Evolutionary conservation across 2,329 filamentous ascomycete genomes (phyloP), one percentile per base, ranked within the genome.

Genomic region (Nemania bipapillata): DNA sequence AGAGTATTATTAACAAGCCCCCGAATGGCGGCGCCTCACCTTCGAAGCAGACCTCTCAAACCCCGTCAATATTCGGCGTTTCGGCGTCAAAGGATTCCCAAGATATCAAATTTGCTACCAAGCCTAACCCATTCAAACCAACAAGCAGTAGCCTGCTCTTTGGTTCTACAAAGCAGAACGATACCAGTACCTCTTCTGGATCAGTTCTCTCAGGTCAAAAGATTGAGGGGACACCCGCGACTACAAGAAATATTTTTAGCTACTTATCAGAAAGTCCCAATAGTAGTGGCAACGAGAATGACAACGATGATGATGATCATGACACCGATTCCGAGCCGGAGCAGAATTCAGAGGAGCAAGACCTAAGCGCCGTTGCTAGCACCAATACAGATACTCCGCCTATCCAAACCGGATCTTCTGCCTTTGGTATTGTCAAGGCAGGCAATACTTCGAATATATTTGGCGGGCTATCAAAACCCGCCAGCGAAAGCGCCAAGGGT

Each of bases 201-300:
- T 79, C 77, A 3, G 71, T 78, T 15, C 67, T 79, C 20, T 69
- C 71, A 0, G 60, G 52, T 6, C 74, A 76, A 35, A 75, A 77
- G 64, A 50, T 73, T 57, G 74, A 69, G 9, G 72, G 73, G n/a
- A 65, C 66, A 8, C 74, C 76, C 0, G 63, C 76, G 26, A 76
- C 72, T 17, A 74, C 77, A 49, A 73, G 78, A 53, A 89, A 90
- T 74, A 88, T 89, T 57, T 90, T 90, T 74, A 84, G 84, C 26
- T 86, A 89, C 72, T 81, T 90, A 7, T 89, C 87, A 1, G 86
- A 87, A 35, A 87, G 86, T 72, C 86, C 85, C 47, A 86, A 86
- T 76, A 86, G 84, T 58, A 88, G 86, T 70, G 84, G 84, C 0
- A 81, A 82, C 40, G 82, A 83, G 66, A 79, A 82, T 47, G 82